phyloP scores from a whole-genome alignment of 192 early-diverging fungal genomes.

The Podila horticola region DNA sequence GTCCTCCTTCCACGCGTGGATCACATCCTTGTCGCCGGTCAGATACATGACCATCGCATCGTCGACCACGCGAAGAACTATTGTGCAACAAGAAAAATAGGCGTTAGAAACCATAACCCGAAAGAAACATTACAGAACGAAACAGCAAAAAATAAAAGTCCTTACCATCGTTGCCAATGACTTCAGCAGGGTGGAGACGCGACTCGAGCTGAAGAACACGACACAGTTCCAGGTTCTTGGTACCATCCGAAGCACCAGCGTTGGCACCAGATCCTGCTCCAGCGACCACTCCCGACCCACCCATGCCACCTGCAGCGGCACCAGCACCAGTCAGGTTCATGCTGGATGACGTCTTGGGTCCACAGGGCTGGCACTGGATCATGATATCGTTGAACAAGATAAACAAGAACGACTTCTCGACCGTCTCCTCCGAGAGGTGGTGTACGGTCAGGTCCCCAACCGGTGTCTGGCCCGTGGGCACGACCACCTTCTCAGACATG shows the following conservation, averaged over 20 bases:
- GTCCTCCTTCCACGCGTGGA: conserved; percentile 48
- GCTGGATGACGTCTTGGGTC: background rate
- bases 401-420: conserved; percentile 60
- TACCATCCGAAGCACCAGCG: background rate
- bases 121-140: background rate
- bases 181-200: conserved; percentile 41
- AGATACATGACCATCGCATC: conserved; percentile 42
- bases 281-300: background rate
- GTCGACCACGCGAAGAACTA: conserved; percentile 49
- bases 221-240: conserved; percentile 34
- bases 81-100: background rate
- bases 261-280: conserved; percentile 3
- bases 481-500: conserved; percentile 26
- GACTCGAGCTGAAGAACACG: conserved; percentile 45
- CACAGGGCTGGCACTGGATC: conserved; percentile 54
- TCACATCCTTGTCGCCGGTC: conserved; percentile 44
- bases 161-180: conserved; percentile 52
- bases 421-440: conserved; percentile 51
- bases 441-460: conserved; percentile 27
- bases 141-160: background rate
- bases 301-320: background rate
- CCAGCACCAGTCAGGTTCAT: background rate
- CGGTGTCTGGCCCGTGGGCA: background rate
- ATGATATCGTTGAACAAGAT: conserved; percentile 74
- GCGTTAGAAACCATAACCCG: background rate